Percentiles rank a stretch among this genome's conserved stretches.
Evolutionary conservation across 108 stramenopile genomes (phyloP).

Genomic region (Pinguiococcus pyrenoidosus): DNA sequence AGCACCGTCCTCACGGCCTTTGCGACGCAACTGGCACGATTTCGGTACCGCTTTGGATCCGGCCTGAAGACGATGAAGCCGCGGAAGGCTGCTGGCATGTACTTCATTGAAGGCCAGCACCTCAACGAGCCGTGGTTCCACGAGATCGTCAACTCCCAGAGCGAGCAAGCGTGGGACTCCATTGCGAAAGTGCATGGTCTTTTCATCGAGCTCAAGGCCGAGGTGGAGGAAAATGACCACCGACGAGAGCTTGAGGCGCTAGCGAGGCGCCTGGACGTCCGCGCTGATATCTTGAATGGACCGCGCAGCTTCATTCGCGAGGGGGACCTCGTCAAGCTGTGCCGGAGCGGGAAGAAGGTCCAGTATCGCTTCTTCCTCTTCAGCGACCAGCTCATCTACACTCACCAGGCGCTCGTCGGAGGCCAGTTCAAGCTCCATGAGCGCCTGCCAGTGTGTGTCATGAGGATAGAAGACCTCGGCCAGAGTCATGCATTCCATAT

Average conservation of each 20-base stretch:
- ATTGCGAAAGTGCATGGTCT: constrained; percentile 49
- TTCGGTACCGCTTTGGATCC: not conserved
- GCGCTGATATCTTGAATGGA: constrained; percentile 58
- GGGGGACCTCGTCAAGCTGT: constrained; percentile 66
- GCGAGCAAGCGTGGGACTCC: constrained; percentile 9
- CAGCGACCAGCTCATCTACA: constrained; percentile 65
- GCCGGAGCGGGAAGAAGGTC: constrained; percentile 52
- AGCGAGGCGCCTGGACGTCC: constrained; percentile 50
- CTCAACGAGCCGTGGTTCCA: too few relatives aligned
- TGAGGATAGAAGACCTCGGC: constrained; percentile 64
- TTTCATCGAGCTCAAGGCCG: constrained; percentile 41
- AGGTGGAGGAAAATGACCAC: constrained; percentile 34
- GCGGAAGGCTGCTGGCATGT: too few relatives aligned
- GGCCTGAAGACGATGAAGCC: too few relatives aligned
- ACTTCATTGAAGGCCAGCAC: too few relatives aligned
- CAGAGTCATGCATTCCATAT: constrained; percentile 55
- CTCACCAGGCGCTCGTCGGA: constrained; percentile 17
- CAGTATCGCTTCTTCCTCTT: constrained; percentile 81
- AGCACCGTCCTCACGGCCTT: constrained; percentile 34
- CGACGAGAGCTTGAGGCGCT: constrained; percentile 50
- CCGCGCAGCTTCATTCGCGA: constrained; percentile 62
- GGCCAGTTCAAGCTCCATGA: constrained; percentile 31
- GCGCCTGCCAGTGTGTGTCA: constrained; percentile 60
- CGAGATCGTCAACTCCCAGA: not conserved
- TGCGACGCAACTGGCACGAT: constrained; percentile 11